Base-by-base conservation (phyloP, 2,329 filamentous ascomycete species). In the Sporothrix protearum region DNA sequence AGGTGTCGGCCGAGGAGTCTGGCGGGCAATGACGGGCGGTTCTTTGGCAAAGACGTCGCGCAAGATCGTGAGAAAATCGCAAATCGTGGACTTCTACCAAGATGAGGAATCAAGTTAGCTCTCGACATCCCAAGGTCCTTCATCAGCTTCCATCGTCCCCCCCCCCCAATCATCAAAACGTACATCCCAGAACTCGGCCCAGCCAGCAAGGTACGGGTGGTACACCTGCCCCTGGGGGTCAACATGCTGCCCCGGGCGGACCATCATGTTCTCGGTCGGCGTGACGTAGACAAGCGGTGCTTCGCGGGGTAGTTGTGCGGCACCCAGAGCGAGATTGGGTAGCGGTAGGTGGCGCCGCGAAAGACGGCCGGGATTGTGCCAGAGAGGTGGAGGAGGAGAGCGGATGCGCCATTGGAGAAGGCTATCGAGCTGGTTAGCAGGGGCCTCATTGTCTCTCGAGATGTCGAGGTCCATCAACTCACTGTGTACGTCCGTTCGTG, bases 401-500 rank as follows among this genome's bases (percentile, higher is more conserved):
- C 92, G 14, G 94, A 95, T 75, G 87, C 84, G 77, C 96, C 96
- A 84, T 92, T 92, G 76, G 97, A 92, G 79, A 94, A 97, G 71
- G 95, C 94, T 97, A 77, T 25, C 70, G 7, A 59, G 68, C 64
- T 68, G 75, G 74, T 61, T 14, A 66, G 14, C 1, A 10, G n/a
- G 36, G 33, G 61, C 7, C 7, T 1, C 33, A 42, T 25, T 12
- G 6, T 19, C 9, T 30, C 7, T n/a, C 4, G 22, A 9, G 30
- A 22, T 16, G 14, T 28, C 4, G n/a, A n/a, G 1, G 19, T 7
- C 2, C 16, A 3, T 28, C 33, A 36, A 71, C 88, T 77, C 86
- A 97, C 94, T 98, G 82, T 98, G 96, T 68, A 98, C 94, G 80
- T 98, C 94, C 73, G 96, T 99, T 76, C 92, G 89, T 33, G 94